Base-by-base conservation (phyloP, 805 yeast genomes). In the Starmerella ratchasimensis region DNA sequence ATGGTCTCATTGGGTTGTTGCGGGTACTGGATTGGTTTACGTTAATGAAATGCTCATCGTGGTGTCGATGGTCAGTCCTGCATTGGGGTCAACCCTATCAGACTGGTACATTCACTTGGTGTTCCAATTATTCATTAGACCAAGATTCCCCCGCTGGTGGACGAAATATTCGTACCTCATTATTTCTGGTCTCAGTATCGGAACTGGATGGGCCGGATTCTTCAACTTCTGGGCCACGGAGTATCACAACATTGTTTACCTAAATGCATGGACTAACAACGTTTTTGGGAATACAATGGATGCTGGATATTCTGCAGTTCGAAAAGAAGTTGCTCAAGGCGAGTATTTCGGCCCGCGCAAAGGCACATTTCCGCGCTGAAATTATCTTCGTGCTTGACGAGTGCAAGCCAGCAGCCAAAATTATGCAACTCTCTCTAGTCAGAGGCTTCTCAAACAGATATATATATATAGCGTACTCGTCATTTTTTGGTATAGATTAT, bases 181-280 rank as follows among this genome's bases (percentile, higher is more conserved):
- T 32, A 63, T 66, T 24, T 62, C 69, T 41, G 71, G 68, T 2
- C 52, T 68, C 6, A 61, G 67, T 2, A 68, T 70, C 3, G 73
- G 72, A 1, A 64, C 64, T 9, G 72, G 71, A 1, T 62, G 65
- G 44, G 60, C 66, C 41, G 69, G 69, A 1, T 50, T 68, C 33
- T 36, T 67, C 31, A 59, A 64, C 14, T 67, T 67, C 47, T 63
- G 65, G 38, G 52, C 60, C 22, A 62, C 69, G 18, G 57, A 59
- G 4, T 45, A 45, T 26, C 33, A 38, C 11, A 55, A 58, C n/a
- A 49, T 52, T 10, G 50, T 48, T 6, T 47, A 48, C 11, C 29
- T 65, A 1, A 41, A 58, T 22, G 68, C 73, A 72, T 68, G 74
- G 74, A 73, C 73, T 3, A 68, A 68, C 33, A 34, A 41, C n/a